Evolutionary conservation across 345 rosid species (phyloP), one percentile per base, ranked within the genome.

Genomic region (Noccaea bulbosa): DNA sequence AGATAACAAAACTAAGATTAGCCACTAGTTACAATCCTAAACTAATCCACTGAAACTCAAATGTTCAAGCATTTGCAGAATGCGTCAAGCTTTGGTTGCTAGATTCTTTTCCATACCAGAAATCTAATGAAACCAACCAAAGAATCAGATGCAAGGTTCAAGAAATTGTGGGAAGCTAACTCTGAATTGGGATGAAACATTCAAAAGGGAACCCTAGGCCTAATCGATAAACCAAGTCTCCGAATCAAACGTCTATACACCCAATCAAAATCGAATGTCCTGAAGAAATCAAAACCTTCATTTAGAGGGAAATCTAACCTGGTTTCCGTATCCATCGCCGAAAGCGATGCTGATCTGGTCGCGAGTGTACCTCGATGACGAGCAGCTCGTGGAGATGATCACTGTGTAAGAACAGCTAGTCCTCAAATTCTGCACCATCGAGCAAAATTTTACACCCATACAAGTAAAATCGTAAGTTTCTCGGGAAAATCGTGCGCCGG

Each of bases 251-350:
- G 30, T 22, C 20, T 39, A 43, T 41, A 12, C 52, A 41, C 52
- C 10, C 53, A 65, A 40, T 8, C 34, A 56, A 57, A 46, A 73
- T 46, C 49, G 16, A 58, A 46, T 20, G 46, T 11, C 15, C 52
- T 39, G 33, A 30, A 60, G 57, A 57, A 69, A 30, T 45, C 14
- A 44, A 35, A 67, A 53, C 17, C 53, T 40, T 40, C 6, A 59
- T 0, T 40, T 1, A 46, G 16, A 27, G 11, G 14, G 11, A 15
- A 69, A 20, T 7, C 78, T 3, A 72, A 93, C 99, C 97, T 89
- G 96, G 79, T 91, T 89, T 46, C 93, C 98, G 49, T 91, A 91
- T 9, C 88, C 96, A 73, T 94, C 97, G 1, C 99, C 97, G 37
- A 94, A 94, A 37, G 99, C 64, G 22, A 94, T 67, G 45, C 99